These are phyloP conservation scores for Elongisporangium anandrum DNA, from an alignment of 352 stramenopile species.

Conservation along the genomic window DNA sequence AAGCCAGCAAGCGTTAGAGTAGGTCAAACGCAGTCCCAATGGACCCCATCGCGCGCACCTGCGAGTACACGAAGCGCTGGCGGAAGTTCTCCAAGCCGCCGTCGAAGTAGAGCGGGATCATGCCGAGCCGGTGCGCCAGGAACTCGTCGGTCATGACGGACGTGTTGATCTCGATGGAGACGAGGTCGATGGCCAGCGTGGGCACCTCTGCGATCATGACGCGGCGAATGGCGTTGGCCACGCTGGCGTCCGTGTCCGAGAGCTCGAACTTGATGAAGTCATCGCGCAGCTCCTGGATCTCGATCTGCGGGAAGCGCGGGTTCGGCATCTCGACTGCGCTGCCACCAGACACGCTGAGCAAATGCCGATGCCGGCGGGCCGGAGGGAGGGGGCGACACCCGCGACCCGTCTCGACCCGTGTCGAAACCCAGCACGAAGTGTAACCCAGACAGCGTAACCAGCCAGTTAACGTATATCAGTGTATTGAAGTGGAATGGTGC, in stretches of 20 bases:
- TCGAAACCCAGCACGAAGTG: not conserved
- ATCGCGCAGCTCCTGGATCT: conserved; percentile 92
- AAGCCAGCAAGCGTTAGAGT: not conserved
- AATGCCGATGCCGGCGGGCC: conserved; percentile 2
- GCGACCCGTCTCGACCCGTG: not conserved
- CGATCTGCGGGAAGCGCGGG: conserved; percentile 91
- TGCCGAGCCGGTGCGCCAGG: conserved; percentile 95
- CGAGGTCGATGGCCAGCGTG: conserved; percentile 98
- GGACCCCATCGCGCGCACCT: conserved; percentile 7
- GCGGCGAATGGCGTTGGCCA: conserved; percentile 96
- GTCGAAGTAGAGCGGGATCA: conserved; percentile 94
- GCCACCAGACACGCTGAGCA: not conserved
- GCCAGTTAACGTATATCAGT: not conserved
- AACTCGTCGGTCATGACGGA: conserved; percentile 99
- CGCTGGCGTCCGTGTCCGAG: conserved; percentile 94
- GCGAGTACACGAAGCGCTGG: conserved; percentile 88
- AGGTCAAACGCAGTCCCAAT: conserved; percentile 19
- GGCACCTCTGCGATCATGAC: conserved; percentile 98
- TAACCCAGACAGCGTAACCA: not conserved
- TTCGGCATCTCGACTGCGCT: conserved; percentile 57
- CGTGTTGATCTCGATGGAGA: conserved; percentile 97
- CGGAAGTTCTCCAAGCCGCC: conserved; percentile 85
- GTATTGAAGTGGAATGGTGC: not conserved
- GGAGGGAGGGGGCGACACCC: not conserved
- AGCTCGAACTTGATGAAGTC: conserved; percentile 98